Conservation (phyloP, 169 alveolate genomes). For the Eimeria maxima region DNA sequence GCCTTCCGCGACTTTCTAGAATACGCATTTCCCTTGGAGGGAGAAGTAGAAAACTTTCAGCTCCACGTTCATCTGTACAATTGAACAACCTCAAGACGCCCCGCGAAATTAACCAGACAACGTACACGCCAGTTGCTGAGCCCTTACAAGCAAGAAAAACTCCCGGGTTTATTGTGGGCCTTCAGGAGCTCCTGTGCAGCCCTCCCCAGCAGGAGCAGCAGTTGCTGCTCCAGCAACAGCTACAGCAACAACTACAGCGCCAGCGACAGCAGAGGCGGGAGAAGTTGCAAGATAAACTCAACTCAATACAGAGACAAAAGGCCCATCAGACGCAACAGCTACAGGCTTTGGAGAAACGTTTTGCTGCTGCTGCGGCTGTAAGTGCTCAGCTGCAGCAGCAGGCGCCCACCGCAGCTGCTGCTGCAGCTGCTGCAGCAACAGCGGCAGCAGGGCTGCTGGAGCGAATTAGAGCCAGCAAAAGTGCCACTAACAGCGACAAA, state of each 20-base stretch:
- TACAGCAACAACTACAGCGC: slow-evolving; percentile 39
- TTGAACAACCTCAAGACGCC: neutral
- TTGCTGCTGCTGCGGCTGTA: slow-evolving; percentile 29
- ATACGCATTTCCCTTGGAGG: neutral
- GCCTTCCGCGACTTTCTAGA: neutral
- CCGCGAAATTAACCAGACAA: neutral
- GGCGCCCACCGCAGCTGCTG: slow-evolving; percentile 16
- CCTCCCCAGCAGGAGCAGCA: neutral
- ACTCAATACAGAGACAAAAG: neutral
- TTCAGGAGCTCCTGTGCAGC: neutral
- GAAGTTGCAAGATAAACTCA: neutral
- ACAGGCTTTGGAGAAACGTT: slow-evolving; percentile 26
- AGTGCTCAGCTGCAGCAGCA: neutral
- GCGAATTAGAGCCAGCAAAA: slow-evolving; percentile 5
- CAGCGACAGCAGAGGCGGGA: slow-evolving; percentile 46
- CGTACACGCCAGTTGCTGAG: neutral
- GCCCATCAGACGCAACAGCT: slow-evolving; percentile 32
- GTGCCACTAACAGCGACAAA: neutral
- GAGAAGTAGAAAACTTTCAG: neutral
- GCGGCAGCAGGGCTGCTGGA: slow-evolving; percentile 60
- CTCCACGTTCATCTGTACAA: neutral
- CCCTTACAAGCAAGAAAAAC: neutral
- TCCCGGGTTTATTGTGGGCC: neutral
- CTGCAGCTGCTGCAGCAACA: slow-evolving; percentile 49
- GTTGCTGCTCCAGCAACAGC: neutral